phyloP scores from a whole-genome alignment of 176 grass and related monocot species.

The Musa itinerans region DNA sequence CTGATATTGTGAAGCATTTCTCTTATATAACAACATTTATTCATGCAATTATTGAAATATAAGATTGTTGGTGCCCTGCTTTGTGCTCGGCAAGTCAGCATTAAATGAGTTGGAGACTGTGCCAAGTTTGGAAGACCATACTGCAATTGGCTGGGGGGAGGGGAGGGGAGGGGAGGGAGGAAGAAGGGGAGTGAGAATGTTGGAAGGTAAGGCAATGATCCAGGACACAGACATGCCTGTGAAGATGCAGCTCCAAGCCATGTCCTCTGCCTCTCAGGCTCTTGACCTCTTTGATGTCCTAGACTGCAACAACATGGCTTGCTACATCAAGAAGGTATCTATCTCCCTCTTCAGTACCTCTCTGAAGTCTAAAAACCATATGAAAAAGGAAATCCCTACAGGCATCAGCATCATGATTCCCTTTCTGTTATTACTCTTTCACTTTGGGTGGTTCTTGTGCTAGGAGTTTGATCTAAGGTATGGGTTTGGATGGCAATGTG shows the following conservation, averaged over 20 bases:
- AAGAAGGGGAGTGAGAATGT: conserved; percentile 25
- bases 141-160: not conserved
- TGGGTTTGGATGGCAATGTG: conserved; percentile 78
- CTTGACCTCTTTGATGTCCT: conserved; percentile 88
- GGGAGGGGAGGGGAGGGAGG: not conserved
- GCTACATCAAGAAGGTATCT: conserved; percentile 62
- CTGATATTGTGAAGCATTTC: too few relatives aligned
- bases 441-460: not conserved
- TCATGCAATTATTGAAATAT: too few relatives aligned
- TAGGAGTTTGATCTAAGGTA: conserved; percentile 77
- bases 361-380: too few relatives aligned
- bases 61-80: too few relatives aligned
- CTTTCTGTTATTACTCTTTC: not conserved
- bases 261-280: conserved; percentile 47
- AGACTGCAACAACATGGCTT: conserved; percentile 77
- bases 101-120: too few relatives aligned
- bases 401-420: not conserved
- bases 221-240: conserved; percentile 80
- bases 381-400: too few relatives aligned
- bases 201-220: conserved; percentile 73
- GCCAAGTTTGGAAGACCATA: too few relatives aligned
- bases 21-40: too few relatives aligned
- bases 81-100: too few relatives aligned
- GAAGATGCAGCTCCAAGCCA: conserved; percentile 72
- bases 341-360: not conserved